These are phyloP conservation scores for Carpinus viminea DNA, from an alignment of 306 rosid species.

Conservation along the genomic window DNA sequence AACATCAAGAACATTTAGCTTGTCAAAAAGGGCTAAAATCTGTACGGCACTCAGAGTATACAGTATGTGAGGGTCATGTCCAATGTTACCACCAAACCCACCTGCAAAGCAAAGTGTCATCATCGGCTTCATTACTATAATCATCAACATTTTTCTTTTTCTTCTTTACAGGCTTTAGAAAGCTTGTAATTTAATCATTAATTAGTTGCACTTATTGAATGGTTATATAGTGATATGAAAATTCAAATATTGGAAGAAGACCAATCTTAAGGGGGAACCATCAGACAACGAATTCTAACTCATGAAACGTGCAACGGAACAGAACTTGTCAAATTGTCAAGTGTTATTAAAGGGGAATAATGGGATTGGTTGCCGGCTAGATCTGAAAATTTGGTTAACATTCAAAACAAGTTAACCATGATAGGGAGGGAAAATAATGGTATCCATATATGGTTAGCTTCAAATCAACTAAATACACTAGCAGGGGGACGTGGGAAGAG, in stretches of 20 bases:
- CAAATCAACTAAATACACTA: no score
- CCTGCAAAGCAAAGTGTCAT: constrained; percentile 42
- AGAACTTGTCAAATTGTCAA: background rate
- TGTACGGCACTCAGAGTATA: constrained; percentile 87
- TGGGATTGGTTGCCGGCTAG: no score
- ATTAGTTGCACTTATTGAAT: background rate
- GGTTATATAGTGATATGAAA: background rate
- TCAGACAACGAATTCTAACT: background rate
- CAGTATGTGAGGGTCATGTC: constrained; percentile 77
- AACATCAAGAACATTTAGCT: constrained; percentile 56
- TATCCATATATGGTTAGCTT: no score
- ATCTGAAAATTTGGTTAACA: no score
- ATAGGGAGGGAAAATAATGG: no score
- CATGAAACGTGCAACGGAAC: background rate
- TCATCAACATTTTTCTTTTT: background rate
- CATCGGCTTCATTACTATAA: background rate
- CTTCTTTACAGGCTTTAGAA: background rate
- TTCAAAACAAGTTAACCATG: no score
- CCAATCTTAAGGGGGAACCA: background rate
- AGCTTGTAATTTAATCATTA: background rate
- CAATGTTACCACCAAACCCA: constrained; percentile 86
- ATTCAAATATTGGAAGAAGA: background rate
- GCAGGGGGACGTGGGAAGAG: no score
- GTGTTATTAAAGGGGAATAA: no score
- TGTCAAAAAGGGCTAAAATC: constrained; percentile 77